Evolutionary conservation across 148 eudicot genomes (phyloP).

Genomic region (Vaccinium macrocarpon): DNA sequence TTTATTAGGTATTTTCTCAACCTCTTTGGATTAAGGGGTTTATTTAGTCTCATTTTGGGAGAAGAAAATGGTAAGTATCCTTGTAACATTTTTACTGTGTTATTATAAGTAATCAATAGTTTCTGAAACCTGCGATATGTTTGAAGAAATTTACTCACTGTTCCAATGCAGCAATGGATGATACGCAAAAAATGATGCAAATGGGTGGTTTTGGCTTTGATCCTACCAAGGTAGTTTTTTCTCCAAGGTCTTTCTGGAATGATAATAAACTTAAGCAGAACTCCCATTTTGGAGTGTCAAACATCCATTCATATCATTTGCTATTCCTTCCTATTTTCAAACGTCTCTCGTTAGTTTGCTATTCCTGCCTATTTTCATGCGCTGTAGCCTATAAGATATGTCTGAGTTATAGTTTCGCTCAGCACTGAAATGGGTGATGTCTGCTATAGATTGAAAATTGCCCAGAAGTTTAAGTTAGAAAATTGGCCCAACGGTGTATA

Average conservation of each 20-base stretch:
- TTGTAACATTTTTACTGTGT: not conserved
- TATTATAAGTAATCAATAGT: not conserved
- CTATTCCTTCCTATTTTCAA: not conserved
- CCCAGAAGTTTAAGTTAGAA: not conserved
- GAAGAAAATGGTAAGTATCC: slow-evolving; percentile 83
- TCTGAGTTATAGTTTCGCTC: not conserved
- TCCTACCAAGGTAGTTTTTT: slow-evolving; percentile 58
- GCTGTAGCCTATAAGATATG: not conserved
- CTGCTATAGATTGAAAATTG: not conserved
- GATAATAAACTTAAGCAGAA: not conserved
- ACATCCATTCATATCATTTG: not conserved
- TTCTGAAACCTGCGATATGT: not conserved
- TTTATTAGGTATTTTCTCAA: slow-evolving; percentile 89
- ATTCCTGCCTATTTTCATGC: not conserved
- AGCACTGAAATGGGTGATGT: not conserved
- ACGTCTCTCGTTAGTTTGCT: not conserved
- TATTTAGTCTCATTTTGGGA: slow-evolving; percentile 92
- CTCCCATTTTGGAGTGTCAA: not conserved
- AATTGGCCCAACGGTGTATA: not conserved
- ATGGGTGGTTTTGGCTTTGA: slow-evolving; percentile 98
- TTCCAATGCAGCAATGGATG: slow-evolving; percentile 77
- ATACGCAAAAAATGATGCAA: slow-evolving; percentile 99
- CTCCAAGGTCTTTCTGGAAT: not conserved
- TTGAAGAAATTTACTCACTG: slow-evolving; percentile 11
- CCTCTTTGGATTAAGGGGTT: slow-evolving; percentile 88